phyloP scores from a whole-genome alignment of 352 stramenopile species.

The Phytophthora sojae region DNA sequence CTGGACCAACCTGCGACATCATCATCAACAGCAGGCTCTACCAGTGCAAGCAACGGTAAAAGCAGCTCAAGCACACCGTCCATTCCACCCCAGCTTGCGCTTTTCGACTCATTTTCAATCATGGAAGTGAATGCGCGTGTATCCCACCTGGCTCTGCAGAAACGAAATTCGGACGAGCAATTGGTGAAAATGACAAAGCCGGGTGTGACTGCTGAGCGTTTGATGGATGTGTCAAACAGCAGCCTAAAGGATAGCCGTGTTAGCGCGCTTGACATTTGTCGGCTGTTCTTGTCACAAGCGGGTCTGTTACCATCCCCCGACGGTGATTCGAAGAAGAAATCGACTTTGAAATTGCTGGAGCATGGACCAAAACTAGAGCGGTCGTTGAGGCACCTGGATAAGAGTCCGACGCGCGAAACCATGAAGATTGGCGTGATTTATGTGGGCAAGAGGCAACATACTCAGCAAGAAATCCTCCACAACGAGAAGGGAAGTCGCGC shows the following conservation, averaged over 20 bases:
- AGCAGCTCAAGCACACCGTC: slow-evolving; percentile 33
- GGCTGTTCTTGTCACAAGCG: slow-evolving; percentile 82
- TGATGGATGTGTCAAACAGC: slow-evolving; percentile 38
- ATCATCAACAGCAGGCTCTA: slow-evolving; percentile 23
- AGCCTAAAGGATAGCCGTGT: slow-evolving; percentile 58
- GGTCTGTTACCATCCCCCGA: slow-evolving; percentile 71
- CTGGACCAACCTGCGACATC: slow-evolving; percentile 57
- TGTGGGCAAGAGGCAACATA: slow-evolving; percentile 75
- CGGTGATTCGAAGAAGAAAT: slow-evolving; percentile 61
- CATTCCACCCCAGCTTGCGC: slow-evolving; percentile 75
- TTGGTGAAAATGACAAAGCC: slow-evolving; percentile 54
- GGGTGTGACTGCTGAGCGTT: slow-evolving; percentile 39
- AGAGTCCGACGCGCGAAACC: slow-evolving; percentile 87
- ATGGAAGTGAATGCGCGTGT: slow-evolving; percentile 89
- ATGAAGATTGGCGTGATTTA: slow-evolving; percentile 93
- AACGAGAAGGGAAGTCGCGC: slow-evolving; percentile 73
- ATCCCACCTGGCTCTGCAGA: slow-evolving; percentile 60
- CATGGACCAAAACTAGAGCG: slow-evolving; percentile 80
- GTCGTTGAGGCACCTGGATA: slow-evolving; percentile 85
- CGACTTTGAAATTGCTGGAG: slow-evolving; percentile 72
- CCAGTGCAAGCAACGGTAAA: slow-evolving; percentile 36
- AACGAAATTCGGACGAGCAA: slow-evolving; percentile 51
- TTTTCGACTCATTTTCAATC: slow-evolving; percentile 89
- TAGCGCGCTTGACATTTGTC: slow-evolving; percentile 78
- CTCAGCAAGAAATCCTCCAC: slow-evolving; percentile 82